Conservation (phyloP, 2,329 filamentous ascomycete species). For the Didymella pomorum region DNA sequence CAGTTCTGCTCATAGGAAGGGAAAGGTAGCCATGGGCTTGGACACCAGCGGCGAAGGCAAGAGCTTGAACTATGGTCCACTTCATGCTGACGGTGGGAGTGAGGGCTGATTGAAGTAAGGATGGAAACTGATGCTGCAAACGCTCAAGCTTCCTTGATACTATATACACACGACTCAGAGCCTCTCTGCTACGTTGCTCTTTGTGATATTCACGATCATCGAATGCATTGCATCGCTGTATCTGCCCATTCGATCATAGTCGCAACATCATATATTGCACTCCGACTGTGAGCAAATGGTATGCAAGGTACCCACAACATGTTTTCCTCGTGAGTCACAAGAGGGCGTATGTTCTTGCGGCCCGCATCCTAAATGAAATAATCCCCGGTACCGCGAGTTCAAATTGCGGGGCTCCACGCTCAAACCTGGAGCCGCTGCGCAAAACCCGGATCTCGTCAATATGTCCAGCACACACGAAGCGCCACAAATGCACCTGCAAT, state of each 20-base stretch:
- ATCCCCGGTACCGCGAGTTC: constrained; percentile 5
- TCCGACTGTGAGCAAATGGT: constrained; percentile 15
- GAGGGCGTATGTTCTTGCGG: constrained; percentile 4
- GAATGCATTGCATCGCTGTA: constrained; percentile 6
- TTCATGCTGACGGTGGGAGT: constrained; percentile 28
- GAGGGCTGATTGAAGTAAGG: background rate
- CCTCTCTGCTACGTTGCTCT: background rate
- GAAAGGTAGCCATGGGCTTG: constrained; percentile 45
- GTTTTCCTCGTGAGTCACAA: constrained; percentile 5
- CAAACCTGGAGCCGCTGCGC: constrained; percentile 9
- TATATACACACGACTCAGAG: constrained; percentile 7
- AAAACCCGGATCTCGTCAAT: background rate
- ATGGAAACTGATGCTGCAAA: background rate
- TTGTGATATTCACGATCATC: background rate
- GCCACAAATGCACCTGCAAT: constrained; percentile 13
- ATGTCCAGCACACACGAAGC: constrained; percentile 8
- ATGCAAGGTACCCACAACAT: constrained; percentile 7
- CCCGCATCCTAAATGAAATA: constrained; percentile 8
- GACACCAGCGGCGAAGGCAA: constrained; percentile 32
- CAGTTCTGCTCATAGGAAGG: constrained; percentile 46
- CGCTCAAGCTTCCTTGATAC: background rate
- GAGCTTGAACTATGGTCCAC: constrained; percentile 23
- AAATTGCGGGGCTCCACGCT: constrained; percentile 13
- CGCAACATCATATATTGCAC: constrained; percentile 9
- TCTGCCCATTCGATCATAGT: constrained; percentile 18